Percentiles rank a stretch among this genome's conserved stretches.
Conservation (phyloP, 2,329 filamentous ascomycete species). For the Orbilia javanica region DNA sequence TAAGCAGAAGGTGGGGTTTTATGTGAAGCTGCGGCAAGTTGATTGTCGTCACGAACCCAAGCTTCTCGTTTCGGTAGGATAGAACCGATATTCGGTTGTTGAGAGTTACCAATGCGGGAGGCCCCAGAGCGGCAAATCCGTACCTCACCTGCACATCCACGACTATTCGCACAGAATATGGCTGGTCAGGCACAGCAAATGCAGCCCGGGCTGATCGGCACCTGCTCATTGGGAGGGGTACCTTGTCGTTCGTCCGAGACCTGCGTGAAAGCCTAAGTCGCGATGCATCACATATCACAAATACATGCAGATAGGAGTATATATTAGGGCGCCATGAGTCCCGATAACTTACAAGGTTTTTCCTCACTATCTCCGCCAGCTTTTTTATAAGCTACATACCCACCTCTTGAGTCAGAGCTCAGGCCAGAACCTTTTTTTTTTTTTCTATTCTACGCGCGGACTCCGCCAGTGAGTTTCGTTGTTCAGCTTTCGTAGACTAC, state of each 20-base stretch:
- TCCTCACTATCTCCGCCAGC: background rate
- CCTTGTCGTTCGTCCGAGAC: background rate
- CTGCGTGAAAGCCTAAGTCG: background rate
- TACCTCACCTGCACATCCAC: slow-evolving; percentile 10
- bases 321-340: background rate
- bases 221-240: background rate
- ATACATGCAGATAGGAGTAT: background rate
- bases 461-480: background rate
- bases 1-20: background rate
- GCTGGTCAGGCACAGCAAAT: slow-evolving; percentile 4
- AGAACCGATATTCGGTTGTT: slow-evolving; percentile 7
- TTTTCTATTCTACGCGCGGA: background rate
- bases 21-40: background rate
- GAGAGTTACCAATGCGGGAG: slow-evolving; percentile 15
- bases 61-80: slow-evolving; percentile 20
- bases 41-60: background rate
- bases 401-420: background rate
- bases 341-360: background rate
- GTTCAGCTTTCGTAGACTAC: background rate
- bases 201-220: background rate
- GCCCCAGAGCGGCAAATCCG: slow-evolving; percentile 14
- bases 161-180: slow-evolving; percentile 1
- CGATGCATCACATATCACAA: background rate
- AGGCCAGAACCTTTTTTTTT: background rate
- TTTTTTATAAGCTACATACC: background rate